Conservation (phyloP, 2,329 filamentous ascomycete genomes). For the Aspergillus calidoustus region DNA sequence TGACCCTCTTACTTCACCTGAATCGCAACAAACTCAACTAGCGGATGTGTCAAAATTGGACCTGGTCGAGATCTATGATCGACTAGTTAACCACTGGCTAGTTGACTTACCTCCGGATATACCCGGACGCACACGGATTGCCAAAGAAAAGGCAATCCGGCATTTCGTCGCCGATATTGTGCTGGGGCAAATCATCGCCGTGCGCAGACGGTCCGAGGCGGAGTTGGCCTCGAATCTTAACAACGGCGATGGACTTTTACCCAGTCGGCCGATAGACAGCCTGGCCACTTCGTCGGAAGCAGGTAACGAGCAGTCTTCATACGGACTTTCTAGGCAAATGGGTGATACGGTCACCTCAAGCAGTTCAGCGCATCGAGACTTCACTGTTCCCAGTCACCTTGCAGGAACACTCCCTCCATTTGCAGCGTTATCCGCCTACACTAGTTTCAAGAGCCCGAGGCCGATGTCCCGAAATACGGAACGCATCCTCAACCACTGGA, state of each 20-base stretch:
- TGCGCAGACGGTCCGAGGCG: slow-evolving; percentile 16
- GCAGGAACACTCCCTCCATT: slow-evolving; percentile 17
- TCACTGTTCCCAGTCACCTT: background rate
- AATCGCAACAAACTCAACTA: slow-evolving; percentile 14
- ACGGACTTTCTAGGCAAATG: background rate
- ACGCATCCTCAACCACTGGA: slow-evolving; percentile 44
- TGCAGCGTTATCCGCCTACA: slow-evolving; percentile 35
- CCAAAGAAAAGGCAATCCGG: slow-evolving; percentile 45
- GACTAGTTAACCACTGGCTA: slow-evolving; percentile 43
- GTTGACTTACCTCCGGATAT: slow-evolving; percentile 37
- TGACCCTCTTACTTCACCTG: slow-evolving; percentile 20
- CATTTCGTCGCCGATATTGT: slow-evolving; percentile 42
- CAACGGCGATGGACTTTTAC: background rate
- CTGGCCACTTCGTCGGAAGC: background rate
- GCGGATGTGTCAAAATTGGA: slow-evolving; percentile 20
- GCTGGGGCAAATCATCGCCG: slow-evolving; percentile 36
- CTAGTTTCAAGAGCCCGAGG: slow-evolving; percentile 30
- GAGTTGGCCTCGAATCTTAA: background rate
- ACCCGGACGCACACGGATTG: slow-evolving; percentile 41
- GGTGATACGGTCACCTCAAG: slow-evolving; percentile 1
- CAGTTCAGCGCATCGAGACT: background rate
- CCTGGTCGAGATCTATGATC: slow-evolving; percentile 40
- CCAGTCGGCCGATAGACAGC: background rate
- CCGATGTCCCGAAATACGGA: slow-evolving; percentile 29
- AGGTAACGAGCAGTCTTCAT: background rate